phyloP scores from a whole-genome alignment of 2,329 filamentous ascomycete species.

The Rhynchosporium secalis region DNA sequence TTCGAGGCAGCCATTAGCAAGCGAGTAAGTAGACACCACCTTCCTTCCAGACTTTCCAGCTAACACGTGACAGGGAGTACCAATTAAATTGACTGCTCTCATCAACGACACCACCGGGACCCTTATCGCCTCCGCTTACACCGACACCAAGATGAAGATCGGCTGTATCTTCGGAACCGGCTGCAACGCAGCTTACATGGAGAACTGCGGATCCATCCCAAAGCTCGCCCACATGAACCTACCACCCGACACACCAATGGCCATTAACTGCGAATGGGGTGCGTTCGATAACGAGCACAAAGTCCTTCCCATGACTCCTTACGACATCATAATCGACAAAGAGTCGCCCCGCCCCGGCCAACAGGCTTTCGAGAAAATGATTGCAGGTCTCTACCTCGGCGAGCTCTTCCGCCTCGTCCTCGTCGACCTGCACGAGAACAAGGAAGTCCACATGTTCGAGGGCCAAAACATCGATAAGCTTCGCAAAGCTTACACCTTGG shows the following conservation, averaged over 20 bases:
- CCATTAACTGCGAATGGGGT: conserved; percentile 97
- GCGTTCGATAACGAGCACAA: conserved; percentile 94
- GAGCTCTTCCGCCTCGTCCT: conserved; percentile 91
- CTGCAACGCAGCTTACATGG: conserved; percentile 98
- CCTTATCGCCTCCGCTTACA: conserved; percentile 93
- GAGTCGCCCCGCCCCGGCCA: conserved; percentile 91
- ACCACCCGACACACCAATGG: conserved; percentile 79
- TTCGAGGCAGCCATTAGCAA: conserved; percentile 76
- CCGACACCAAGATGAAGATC: conserved; percentile 88
- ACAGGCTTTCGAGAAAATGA: conserved; percentile 98
- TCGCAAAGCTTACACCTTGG: conserved; percentile 83
- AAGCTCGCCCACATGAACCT: conserved; percentile 93
- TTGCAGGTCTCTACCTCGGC: conserved; percentile 89
- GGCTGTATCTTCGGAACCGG: conserved; percentile 98
- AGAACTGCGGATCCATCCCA: conserved; percentile 84
- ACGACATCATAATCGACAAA: conserved; percentile 85
- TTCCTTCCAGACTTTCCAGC: conserved; percentile 13
- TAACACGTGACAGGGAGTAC: conserved; percentile 63
- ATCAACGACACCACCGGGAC: conserved; percentile 99
- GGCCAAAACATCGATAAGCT: conserved; percentile 78
- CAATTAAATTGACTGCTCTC: conserved; percentile 87
- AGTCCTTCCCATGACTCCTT: conserved; percentile 80
- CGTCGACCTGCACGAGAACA: conserved; percentile 80
- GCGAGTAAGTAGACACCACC: conserved; percentile 50
- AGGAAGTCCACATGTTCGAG: conserved; percentile 74